Base-by-base conservation (phyloP, 495 filamentous ascomycete genomes). In the Amphirosellinia nigrospora region DNA sequence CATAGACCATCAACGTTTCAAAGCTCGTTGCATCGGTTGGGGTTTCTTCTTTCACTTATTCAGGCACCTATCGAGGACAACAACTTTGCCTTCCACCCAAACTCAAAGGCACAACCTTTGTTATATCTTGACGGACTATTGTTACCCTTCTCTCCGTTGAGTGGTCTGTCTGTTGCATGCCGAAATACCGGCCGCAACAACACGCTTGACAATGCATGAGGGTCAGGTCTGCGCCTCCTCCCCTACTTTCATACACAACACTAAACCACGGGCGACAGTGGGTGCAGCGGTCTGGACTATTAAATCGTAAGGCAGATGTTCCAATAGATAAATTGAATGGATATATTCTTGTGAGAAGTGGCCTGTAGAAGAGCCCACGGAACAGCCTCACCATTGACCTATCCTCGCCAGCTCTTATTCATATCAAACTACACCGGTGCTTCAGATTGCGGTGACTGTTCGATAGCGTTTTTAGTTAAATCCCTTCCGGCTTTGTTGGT, bases 321-420 rank as follows among this genome's bases (percentile, higher is more conserved):
- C 13, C 23, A 28, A 53, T 53, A 36, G 5, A 58, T 38, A 10
- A 58, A 56, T 56, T 38, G 26, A 53, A 53, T 53, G 26, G 50
- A 16, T 53, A 28, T 53, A 30, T 30, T 53, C 50, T 13, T 53
- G 26, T 53, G 50, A 28, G 4, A 26, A 30, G 13, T 30, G 23
- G 4, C 16, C 10, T 11, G 13, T 15, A 26, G 23, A 16, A 30
- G 13, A 30, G 13, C 50, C 30, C 30, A 8, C 30, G 5, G 15
- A 58, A 10, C 30, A 32, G n/a, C 16, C 13, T 62, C 45, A 19
- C 13, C 38, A 45, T 43, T 43, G 13, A 34, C 23, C 23, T 13
- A 45, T 45, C 60, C 39, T 63, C n/a, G 38, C 32, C 60, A 63
- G 34, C 39, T 60, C 26, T 43, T n/a, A n/a, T 46, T 63, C 60